Evolutionary conservation across 345 rosid species (phyloP).

Genomic region (Mercurialis annua): DNA sequence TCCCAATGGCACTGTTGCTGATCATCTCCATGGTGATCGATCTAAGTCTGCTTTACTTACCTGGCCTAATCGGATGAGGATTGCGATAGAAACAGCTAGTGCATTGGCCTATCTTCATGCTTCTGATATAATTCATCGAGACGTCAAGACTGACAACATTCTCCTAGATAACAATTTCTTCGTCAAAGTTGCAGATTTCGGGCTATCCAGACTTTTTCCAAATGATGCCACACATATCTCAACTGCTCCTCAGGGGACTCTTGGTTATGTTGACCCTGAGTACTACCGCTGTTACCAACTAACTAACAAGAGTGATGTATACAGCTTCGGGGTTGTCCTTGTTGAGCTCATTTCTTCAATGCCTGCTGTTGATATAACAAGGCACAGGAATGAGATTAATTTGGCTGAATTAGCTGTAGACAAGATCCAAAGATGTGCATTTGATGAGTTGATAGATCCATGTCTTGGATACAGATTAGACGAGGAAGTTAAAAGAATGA

Average conservation of each 20-base stretch:
- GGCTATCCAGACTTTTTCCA: constrained; percentile 17
- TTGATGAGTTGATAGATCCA: constrained; percentile 14
- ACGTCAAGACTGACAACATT: constrained; percentile 14
- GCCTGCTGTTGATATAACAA: constrained; percentile 13
- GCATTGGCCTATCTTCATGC: constrained; percentile 17
- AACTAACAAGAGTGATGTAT: constrained; percentile 12
- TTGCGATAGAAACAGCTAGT: constrained; percentile 14
- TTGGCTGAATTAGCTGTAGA: constrained; percentile 2
- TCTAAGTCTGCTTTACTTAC: constrained; percentile 1
- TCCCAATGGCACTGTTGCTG: constrained; percentile 12
- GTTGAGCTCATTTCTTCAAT: constrained; percentile 11
- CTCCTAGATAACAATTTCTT: constrained; percentile 15
- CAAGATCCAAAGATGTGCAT: background rate
- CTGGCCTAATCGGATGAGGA: constrained; percentile 13
- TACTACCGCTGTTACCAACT: constrained; percentile 10
- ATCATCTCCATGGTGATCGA: constrained; percentile 13
- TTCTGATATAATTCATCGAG: constrained; percentile 11
- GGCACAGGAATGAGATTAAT: constrained; percentile 11
- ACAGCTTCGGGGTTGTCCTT: constrained; percentile 15
- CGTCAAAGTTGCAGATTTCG: constrained; percentile 21
- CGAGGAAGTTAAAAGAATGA: constrained; percentile 11
- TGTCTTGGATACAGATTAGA: background rate
- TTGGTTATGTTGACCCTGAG: constrained; percentile 16
- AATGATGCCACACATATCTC: constrained; percentile 11
- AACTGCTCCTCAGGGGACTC: constrained; percentile 20